phyloP scores from a whole-genome alignment of 2,329 filamentous ascomycete species.

The Cladosporium sp. region DNA sequence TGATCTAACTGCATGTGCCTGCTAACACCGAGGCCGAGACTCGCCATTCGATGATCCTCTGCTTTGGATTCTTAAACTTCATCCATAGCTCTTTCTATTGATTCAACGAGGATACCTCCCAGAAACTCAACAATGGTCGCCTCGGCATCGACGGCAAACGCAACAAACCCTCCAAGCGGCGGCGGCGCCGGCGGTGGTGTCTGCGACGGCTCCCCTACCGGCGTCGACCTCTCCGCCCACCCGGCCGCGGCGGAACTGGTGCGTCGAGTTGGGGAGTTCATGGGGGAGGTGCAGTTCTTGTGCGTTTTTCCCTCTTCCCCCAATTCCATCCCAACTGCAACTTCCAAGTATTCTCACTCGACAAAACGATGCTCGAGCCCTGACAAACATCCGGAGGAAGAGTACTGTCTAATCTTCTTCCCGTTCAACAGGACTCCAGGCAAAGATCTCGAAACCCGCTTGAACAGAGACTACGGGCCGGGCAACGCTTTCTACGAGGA shows the following conservation, averaged over 20 bases:
- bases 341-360: background rate
- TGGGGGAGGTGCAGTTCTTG: conserved; percentile 24
- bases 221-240: conserved; percentile 21
- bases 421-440: conserved; percentile 37
- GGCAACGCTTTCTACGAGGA: conserved; percentile 36
- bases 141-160: no score
- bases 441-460: conserved; percentile 31
- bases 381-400: no score
- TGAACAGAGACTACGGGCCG: conserved; percentile 34
- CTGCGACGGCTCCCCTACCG: conserved; percentile 22
- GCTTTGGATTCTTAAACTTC: no score
- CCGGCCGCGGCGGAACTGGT: conserved; percentile 23
- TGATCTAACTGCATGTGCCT: no score
- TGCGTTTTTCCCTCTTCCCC: conserved; percentile 8
- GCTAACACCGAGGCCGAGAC: no score
- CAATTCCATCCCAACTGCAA: no score
- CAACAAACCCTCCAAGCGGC: background rate
- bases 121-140: no score
- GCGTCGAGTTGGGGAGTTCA: conserved; percentile 20
- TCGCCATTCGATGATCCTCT: no score
- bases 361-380: no score
- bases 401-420: background rate
- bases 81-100: no score
- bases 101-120: no score
- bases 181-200: no score